These are phyloP conservation scores for Aspergillus nidulans DNA, from an alignment of 495 filamentous ascomycete species.

Conservation along the genomic window DNA sequence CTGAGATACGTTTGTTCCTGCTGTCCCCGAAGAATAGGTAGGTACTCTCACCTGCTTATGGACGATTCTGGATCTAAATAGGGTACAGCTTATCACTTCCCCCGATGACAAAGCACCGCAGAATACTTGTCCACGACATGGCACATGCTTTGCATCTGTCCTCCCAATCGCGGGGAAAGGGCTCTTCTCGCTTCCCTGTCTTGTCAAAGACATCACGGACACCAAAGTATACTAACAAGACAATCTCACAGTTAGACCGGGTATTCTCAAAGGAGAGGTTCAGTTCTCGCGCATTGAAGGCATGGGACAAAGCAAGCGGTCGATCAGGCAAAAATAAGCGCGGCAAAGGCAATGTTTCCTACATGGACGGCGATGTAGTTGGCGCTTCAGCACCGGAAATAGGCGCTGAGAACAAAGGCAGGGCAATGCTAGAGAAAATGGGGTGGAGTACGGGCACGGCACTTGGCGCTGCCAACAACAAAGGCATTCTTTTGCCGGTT, in stretches of 20 bases:
- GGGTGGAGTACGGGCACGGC: slow-evolving; percentile 88
- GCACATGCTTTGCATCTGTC: slow-evolving; percentile 68
- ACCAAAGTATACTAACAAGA: slow-evolving; percentile 43
- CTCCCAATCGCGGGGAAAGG: slow-evolving; percentile 77
- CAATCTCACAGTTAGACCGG: slow-evolving; percentile 32
- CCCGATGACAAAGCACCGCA: slow-evolving; percentile 73
- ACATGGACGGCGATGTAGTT: slow-evolving; percentile 85
- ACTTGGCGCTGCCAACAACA: slow-evolving; percentile 77
- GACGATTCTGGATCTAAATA: not conserved
- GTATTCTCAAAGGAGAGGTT: slow-evolving; percentile 31
- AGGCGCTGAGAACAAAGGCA: slow-evolving; percentile 75
- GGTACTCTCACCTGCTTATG: slow-evolving; percentile 14
- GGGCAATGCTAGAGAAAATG: slow-evolving; percentile 95
- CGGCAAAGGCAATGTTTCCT: slow-evolving; percentile 48
- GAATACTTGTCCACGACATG: slow-evolving; percentile 72
- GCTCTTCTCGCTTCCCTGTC: slow-evolving; percentile 67
- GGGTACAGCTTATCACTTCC: slow-evolving; percentile 67
- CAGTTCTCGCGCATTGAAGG: slow-evolving; percentile 29
- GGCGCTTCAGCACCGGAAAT: slow-evolving; percentile 81
- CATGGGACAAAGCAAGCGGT: slow-evolving; percentile 22
- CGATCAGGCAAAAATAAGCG: slow-evolving; percentile 29
- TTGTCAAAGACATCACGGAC: slow-evolving; percentile 71
- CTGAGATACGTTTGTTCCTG: slow-evolving; percentile 69
- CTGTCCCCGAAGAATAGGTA: slow-evolving; percentile 60
- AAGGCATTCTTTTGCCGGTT: slow-evolving; percentile 83